Evolutionary conservation across 768 basidiomycete genomes (phyloP).

Genomic region (Trichaptum fuscoviolaceum): DNA sequence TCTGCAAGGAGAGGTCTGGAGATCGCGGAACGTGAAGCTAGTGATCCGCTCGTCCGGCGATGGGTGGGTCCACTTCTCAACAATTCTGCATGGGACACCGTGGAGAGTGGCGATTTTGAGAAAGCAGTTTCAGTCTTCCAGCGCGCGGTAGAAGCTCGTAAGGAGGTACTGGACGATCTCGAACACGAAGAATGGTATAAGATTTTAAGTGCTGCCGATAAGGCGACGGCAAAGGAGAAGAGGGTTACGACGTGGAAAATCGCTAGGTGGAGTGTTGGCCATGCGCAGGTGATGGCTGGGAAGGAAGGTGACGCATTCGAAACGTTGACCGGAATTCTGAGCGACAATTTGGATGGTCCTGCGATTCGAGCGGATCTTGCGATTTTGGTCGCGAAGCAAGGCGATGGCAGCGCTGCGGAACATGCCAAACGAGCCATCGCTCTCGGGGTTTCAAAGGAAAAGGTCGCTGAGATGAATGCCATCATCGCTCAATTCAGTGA

Average conservation of each 20-base stretch:
- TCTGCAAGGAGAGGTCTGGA: neutral
- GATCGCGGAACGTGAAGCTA: neutral
- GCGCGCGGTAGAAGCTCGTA: neutral
- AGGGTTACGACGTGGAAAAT: neutral
- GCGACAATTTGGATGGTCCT: neutral
- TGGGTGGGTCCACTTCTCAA: neutral
- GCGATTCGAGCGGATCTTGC: neutral
- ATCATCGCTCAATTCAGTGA: neutral
- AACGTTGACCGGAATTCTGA: neutral
- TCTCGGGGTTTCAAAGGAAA: neutral
- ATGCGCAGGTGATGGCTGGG: neutral
- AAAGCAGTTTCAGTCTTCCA: neutral
- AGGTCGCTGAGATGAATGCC: neutral
- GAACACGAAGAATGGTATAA: neutral
- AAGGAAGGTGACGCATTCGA: neutral
- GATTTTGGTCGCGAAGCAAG: neutral
- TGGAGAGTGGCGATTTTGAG: neutral
- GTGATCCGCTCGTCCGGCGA: neutral
- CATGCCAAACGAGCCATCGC: neutral
- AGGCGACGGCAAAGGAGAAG: neutral
- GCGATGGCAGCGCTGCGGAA: neutral
- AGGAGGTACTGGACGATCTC: neutral
- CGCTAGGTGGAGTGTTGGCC: neutral
- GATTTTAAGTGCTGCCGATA: neutral
- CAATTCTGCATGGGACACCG: neutral